Conservation (phyloP, 2,329 filamentous ascomycete genomes). For the Lasiodiplodia theobromae region DNA sequence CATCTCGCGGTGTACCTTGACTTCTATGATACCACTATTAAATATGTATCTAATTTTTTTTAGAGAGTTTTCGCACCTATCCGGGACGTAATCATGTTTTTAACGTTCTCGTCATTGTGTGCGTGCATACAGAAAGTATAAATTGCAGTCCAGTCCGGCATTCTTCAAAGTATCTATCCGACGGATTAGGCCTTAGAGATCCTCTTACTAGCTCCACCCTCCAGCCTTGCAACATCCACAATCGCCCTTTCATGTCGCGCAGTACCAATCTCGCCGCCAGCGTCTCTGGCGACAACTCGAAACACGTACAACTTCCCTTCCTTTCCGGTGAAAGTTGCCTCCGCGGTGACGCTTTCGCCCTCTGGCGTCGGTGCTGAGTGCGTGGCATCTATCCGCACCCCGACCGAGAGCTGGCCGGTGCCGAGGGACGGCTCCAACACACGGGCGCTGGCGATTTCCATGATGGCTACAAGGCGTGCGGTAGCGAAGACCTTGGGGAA, state of each 20-base stretch:
- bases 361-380: slow-evolving; percentile 5
- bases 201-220: background rate
- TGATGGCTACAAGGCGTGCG: background rate
- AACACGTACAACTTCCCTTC: slow-evolving; percentile 1
- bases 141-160: too few relatives aligned
- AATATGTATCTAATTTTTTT: too few relatives aligned
- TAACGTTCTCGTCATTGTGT: too few relatives aligned
- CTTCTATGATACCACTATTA: too few relatives aligned
- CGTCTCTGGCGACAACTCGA: background rate
- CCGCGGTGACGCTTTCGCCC: background rate
- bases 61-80: too few relatives aligned
- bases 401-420: background rate
- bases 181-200: too few relatives aligned
- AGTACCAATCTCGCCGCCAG: slow-evolving; percentile 1
- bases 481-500: background rate
- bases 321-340: background rate
- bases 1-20: too few relatives aligned
- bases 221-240: background rate
- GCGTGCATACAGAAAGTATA: too few relatives aligned
- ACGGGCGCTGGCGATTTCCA: background rate
- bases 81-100: too few relatives aligned
- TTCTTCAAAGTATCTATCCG: too few relatives aligned
- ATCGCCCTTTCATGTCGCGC: background rate
- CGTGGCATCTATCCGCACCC: background rate
- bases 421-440: background rate